These are phyloP conservation scores for Parietichytrium sp. DNA, from an alignment of 108 stramenopile species.

Conservation along the genomic window DNA sequence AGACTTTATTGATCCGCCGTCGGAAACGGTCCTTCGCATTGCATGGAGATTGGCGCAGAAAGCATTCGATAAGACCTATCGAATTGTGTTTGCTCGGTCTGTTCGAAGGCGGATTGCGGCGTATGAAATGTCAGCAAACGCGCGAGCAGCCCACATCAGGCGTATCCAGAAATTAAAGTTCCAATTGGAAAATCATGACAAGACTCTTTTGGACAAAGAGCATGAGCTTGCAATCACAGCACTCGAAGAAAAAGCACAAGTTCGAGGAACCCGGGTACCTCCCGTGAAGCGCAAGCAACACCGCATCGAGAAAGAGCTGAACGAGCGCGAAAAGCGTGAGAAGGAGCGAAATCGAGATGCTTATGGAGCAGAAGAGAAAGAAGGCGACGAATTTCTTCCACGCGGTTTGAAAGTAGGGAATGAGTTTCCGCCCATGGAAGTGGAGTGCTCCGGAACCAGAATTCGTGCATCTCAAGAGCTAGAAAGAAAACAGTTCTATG, in stretches of 20 bases:
- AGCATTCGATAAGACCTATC: not conserved
- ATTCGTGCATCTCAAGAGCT: no score
- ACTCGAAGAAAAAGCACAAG: not conserved
- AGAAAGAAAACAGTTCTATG: no score
- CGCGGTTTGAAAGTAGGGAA: no score
- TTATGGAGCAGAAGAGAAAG: no score
- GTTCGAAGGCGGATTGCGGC: not conserved
- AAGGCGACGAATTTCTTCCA: no score
- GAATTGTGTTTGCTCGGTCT: not conserved
- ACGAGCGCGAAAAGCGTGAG: no score
- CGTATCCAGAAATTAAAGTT: not conserved
- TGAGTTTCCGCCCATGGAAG: no score
- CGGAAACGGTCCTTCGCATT: not conserved
- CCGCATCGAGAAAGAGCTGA: no score
- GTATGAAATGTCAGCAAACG: not conserved
- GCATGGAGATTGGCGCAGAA: not conserved
- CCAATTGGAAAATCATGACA: conserved; percentile 4
- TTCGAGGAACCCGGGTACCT: not conserved
- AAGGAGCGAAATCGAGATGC: no score
- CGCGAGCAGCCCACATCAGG: not conserved
- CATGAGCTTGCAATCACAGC: not conserved
- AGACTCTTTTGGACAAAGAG: conserved; percentile 5
- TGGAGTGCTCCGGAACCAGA: no score
- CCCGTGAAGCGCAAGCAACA: not conserved
- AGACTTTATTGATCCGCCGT: conserved; percentile 29